These are phyloP conservation scores for Rutidosis leptorrhynchoides DNA, from an alignment of 129 eudicot species.

Conservation along the genomic window DNA sequence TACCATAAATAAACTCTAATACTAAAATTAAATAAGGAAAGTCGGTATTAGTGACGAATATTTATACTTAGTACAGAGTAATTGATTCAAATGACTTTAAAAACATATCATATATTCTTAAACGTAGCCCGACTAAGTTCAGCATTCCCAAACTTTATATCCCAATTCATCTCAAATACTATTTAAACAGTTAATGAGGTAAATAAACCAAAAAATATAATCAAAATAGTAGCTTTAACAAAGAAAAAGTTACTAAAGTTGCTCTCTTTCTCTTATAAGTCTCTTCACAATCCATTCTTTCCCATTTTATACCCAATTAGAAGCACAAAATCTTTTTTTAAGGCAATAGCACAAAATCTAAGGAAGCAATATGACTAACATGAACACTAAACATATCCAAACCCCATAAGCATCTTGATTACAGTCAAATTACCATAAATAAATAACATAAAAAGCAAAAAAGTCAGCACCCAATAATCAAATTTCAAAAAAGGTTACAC, in stretches of 20 bases:
- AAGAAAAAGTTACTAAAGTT: not conserved
- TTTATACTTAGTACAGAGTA: no score
- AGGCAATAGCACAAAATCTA: not conserved
- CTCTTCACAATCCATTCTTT: not conserved
- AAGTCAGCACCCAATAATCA: not conserved
- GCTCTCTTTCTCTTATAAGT: not conserved
- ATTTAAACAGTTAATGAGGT: not conserved
- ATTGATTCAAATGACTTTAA: no score
- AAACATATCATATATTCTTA: no score
- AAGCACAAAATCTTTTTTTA: not conserved
- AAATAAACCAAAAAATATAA: not conserved
- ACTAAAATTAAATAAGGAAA: no score
- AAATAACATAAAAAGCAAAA: not conserved
- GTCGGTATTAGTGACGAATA: no score
- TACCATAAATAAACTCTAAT: no score
- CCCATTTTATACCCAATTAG: not conserved
- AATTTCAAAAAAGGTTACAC: not conserved
- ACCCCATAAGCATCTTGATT: slow-evolving; percentile 2
- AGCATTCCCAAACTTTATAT: no score
- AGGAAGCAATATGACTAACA: not conserved
- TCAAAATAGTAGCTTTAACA: not conserved
- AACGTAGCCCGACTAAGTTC: no score
- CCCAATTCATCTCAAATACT: not conserved
- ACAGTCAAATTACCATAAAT: slow-evolving; percentile 9
- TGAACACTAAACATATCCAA: not conserved